Evolutionary conservation across 495 filamentous ascomycete species (phyloP), one percentile per base, ranked within the genome.

Genomic region (Aspergillus carlsbadensis): DNA sequence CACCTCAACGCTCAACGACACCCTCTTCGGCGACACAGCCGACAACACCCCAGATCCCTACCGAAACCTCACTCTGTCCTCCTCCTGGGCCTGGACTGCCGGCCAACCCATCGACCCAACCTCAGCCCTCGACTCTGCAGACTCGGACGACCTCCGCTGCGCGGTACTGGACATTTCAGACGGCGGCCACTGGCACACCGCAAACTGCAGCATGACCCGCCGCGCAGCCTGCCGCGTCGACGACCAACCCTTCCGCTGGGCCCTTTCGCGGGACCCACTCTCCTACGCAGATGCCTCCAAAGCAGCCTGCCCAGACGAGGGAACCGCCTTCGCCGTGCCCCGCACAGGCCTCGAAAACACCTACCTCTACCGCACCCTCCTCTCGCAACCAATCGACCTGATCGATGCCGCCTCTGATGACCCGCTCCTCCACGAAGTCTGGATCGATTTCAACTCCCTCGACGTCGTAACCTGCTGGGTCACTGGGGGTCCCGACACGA

Each of bases 281-380:
- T 56, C 65, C 26, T 88, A 70, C 57, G 35, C 21, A 1, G 57
- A 68, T n/a, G 69, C 73, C 3, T 59, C 65, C 5, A 26, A 58
- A 0, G 21, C 81, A 45, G 65, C 57, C 10, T 79, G 81, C 52
- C 73, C 79, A 1, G 24, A 59, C 0, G 61, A 59, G 0, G 61
- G 68, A 24, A 75, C 71, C 36, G 59, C 41, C 6, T 82, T 87
- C 57, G 62, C 70, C 10, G 76, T 78, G 1, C 85, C 85, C 0
- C 78, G 82, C 36, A 87, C 83, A 2, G 80, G 78, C 5, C 69
- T 87, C 6, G 85, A 88, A 65, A 88, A 87, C 65, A 72, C 65
- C 11, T 85, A 84, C 52, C 70, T 88, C 15, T 74, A 73, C 53
- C 63, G 63, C 6, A 56, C 67, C 26, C 54, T 76, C 2, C 61